These are phyloP conservation scores for Ceratobasidium sp. DNA, from an alignment of 1,284 basidiomycete species.

Conservation along the genomic window DNA sequence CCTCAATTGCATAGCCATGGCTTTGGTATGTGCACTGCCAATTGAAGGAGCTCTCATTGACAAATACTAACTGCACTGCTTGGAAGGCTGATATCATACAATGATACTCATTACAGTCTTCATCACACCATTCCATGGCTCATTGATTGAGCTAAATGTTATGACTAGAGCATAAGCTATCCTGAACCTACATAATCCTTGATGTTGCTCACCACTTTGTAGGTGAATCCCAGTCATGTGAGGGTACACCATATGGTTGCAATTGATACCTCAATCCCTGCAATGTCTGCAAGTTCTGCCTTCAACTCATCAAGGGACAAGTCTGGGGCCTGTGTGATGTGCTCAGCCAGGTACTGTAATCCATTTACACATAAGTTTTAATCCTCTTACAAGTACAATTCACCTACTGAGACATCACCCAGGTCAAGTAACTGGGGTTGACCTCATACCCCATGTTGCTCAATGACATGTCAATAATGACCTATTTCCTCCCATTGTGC, in stretches of 20 bases:
- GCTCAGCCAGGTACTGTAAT: conserved; percentile 2
- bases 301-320: conserved; percentile 2
- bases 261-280: not conserved
- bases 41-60: conserved; percentile 42
- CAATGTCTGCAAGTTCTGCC: not conserved
- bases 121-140: conserved; percentile 3
- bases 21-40: conserved; percentile 13
- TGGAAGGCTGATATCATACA: not conserved
- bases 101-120: not conserved
- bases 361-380: too few species aligned
- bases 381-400: too few species aligned
- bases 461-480: not conserved
- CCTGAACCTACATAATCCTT: not conserved
- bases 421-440: not conserved
- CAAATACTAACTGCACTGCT: conserved; percentile 42
- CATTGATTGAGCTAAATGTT: not conserved
- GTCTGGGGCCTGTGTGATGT: not conserved
- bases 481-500: conserved; percentile 14
- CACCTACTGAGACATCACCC: not conserved
- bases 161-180: not conserved
- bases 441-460: not conserved
- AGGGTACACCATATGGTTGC: not conserved
- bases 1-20: conserved; percentile 34
- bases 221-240: conserved; percentile 1
- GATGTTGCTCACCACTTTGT: not conserved